Conservation (phyloP, 108 stramenopile species). For the Skeletonema tropicum region DNA sequence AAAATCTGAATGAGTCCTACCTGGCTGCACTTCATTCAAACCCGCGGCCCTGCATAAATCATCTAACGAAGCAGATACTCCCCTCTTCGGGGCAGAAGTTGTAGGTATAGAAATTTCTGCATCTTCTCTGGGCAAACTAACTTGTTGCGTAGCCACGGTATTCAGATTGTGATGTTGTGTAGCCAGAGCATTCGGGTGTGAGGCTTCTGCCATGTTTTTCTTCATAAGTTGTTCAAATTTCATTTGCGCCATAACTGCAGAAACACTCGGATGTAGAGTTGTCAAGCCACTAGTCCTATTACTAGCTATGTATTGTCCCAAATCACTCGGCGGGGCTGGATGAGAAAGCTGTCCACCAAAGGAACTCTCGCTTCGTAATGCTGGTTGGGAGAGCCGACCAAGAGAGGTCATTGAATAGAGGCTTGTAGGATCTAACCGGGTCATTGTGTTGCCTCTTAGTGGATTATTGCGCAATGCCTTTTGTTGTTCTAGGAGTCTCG, state of each 20-base stretch:
- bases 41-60: not conserved
- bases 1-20: not conserved
- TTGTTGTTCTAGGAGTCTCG: not conserved
- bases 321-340: not conserved
- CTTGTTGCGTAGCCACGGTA: not conserved
- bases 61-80: not conserved
- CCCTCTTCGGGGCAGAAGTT: not conserved
- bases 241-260: conserved; percentile 2
- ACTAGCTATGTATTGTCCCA: not conserved
- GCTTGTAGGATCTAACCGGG: not conserved
- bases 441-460: not conserved
- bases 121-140: not conserved
- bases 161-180: not conserved
- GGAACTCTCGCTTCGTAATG: not conserved
- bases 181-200: not conserved
- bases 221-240: not conserved
- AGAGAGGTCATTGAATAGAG: not conserved
- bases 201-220: not conserved
- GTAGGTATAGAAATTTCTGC: not conserved
- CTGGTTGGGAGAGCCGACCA: not conserved
- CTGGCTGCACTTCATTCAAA: not conserved
- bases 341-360: not conserved
- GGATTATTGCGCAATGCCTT: not conserved
- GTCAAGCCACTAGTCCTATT: not conserved
- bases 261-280: not conserved